phyloP scores from a whole-genome alignment of 495 filamentous ascomycete genomes.

The Podospora conica region DNA sequence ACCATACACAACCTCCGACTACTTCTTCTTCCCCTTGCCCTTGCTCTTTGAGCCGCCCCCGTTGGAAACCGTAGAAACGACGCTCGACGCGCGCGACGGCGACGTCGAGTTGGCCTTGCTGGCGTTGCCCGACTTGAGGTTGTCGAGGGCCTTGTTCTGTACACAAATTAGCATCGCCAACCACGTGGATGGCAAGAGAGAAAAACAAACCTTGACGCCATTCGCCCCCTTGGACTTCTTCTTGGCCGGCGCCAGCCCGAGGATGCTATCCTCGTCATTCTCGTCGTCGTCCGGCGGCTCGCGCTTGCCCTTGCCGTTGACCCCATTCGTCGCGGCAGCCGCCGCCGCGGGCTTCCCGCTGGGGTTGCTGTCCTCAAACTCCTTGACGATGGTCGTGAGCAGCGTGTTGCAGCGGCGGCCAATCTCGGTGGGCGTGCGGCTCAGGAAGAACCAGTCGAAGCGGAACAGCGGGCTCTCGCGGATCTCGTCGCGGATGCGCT shows the following conservation, averaged over 20 bases:
- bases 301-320: slow-evolving; percentile 65
- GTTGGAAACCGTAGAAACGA: slow-evolving; percentile 42
- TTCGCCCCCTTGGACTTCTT: slow-evolving; percentile 77
- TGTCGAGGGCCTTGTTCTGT: slow-evolving; percentile 59
- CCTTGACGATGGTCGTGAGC: slow-evolving; percentile 85
- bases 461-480: slow-evolving; percentile 91
- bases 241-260: slow-evolving; percentile 70
- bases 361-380: slow-evolving; percentile 66
- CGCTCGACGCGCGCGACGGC: slow-evolving; percentile 50
- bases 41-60: slow-evolving; percentile 38
- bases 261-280: slow-evolving; percentile 73
- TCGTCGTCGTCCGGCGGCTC: slow-evolving; percentile 67
- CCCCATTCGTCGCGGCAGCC: slow-evolving; percentile 42
- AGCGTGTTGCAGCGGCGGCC: slow-evolving; percentile 88
- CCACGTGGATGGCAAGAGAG: neutral
- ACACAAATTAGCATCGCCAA: slow-evolving; percentile 16
- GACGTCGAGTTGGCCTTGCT: slow-evolving; percentile 52
- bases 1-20: neutral
- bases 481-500: slow-evolving; percentile 85
- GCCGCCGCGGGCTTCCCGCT: slow-evolving; percentile 34
- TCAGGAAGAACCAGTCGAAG: slow-evolving; percentile 99
- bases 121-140: slow-evolving; percentile 49
- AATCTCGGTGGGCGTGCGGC: slow-evolving; percentile 87
- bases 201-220: slow-evolving; percentile 54
- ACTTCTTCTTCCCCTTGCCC: slow-evolving; percentile 53